These are phyloP conservation scores for Tetrastigma voinierianum DNA, from an alignment of 164 flowering plant species.

Conservation along the genomic window DNA sequence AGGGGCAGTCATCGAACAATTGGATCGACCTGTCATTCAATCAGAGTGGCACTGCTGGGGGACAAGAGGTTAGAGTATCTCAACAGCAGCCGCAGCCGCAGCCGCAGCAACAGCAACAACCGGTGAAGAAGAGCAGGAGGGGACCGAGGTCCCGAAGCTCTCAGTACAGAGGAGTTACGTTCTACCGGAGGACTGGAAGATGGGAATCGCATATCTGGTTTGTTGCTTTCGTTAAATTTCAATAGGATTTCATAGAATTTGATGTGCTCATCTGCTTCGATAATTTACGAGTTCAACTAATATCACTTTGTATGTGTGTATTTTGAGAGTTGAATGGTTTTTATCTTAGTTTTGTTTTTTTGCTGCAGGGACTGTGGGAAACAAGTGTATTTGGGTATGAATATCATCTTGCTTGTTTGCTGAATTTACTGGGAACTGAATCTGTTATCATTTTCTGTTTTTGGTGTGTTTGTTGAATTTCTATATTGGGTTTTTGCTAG, in stretches of 20 bases:
- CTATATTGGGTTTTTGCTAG: slow-evolving; percentile 23
- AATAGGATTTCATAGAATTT: background rate
- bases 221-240: background rate
- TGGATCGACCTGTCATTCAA: slow-evolving; percentile 49
- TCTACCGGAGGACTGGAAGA: slow-evolving; percentile 90
- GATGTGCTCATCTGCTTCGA: background rate
- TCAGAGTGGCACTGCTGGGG: slow-evolving; percentile 10
- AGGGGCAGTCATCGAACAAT: slow-evolving; percentile 31
- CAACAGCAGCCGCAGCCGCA: slow-evolving; percentile 8
- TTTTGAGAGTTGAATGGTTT: background rate
- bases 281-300: background rate
- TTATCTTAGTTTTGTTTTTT: background rate
- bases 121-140: slow-evolving; percentile 84
- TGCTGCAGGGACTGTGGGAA: slow-evolving; percentile 71
- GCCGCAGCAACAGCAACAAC: slow-evolving; percentile 37
- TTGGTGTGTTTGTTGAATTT: slow-evolving; percentile 3
- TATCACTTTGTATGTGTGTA: background rate
- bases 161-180: slow-evolving; percentile 95
- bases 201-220: slow-evolving; percentile 99
- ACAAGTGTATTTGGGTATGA: slow-evolving; percentile 71
- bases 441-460: slow-evolving; percentile 2
- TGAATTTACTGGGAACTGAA: slow-evolving; percentile 2
- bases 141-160: slow-evolving; percentile 99
- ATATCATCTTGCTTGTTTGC: background rate
- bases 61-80: slow-evolving; percentile 1